These are phyloP conservation scores for Candida broadrunensis DNA, from an alignment of 805 yeast genomes.

Conservation along the genomic window DNA sequence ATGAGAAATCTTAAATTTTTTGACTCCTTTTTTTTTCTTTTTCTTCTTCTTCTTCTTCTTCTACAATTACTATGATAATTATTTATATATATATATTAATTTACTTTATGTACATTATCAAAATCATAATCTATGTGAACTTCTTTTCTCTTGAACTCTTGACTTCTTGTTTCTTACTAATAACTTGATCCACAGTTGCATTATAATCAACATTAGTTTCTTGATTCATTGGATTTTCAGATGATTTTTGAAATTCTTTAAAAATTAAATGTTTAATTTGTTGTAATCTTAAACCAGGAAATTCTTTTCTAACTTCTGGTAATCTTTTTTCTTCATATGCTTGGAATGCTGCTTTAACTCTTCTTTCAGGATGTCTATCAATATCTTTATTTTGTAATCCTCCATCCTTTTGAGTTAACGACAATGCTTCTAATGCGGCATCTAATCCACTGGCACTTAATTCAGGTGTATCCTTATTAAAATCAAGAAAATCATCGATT, in stretches of 20 bases:
- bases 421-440: conserved; percentile 73
- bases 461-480: conserved; percentile 46
- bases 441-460: conserved; percentile 75
- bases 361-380: conserved; percentile 86
- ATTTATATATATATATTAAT: too few relatives aligned
- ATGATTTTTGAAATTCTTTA: conserved; percentile 79
- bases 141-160: conserved; percentile 47
- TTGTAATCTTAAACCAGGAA: conserved; percentile 76
- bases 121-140: conserved; percentile 18
- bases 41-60: too few relatives aligned
- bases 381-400: conserved; percentile 60
- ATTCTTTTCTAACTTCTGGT: conserved; percentile 71
- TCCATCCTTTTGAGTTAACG: conserved; percentile 56
- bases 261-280: conserved; percentile 71
- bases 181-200: conserved; percentile 54
- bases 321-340: conserved; percentile 70
- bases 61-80: too few relatives aligned
- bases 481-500: conserved; percentile 65
- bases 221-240: conserved; percentile 84
- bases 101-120: too few relatives aligned
- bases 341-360: conserved; percentile 76
- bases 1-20: too few relatives aligned
- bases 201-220: conserved; percentile 61
- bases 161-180: conserved; percentile 45
- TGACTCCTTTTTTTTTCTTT: too few relatives aligned